Base-by-base conservation (phyloP, 2,329 filamentous ascomycete species). In the Teratosphaeria zuluensis region DNA sequence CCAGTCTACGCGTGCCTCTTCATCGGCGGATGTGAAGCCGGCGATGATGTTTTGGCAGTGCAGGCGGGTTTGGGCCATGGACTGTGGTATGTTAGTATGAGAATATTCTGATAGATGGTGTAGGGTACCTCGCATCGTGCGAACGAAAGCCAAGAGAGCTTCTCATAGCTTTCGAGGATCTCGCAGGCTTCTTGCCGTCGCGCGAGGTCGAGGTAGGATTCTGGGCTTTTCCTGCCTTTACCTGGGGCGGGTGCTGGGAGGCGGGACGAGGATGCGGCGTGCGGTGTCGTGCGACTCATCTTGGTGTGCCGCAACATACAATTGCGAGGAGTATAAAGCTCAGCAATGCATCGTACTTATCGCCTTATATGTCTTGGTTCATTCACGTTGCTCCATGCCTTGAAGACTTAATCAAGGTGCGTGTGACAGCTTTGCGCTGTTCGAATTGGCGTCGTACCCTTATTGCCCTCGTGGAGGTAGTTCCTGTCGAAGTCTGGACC, bases 161-260 rank as follows among this genome's bases (percentile, higher is more conserved):
- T 63, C 60, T 72, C 69, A 56, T 72, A 72, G 59, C 65, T 69
- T 52, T 69, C 64, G 48, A 72, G 62, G 16, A 65, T 67, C 54
- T 67, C 60, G 19, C 64, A 65, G 2, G 69, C 69, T 14, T 58
- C 56, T 51, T 65, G 65, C 12, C 69, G 62, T 48, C 35, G 51
- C 14, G 58, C 57, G 24, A 69, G 59, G 16, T 66, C 66, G 30
- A 63, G 56, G 58, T 65, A 67, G 2, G 68, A 63, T 58, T 71
- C 68, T 12, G 66, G 65, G 57, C 61, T 62, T 53, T 51, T 51
- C n/a, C 56, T 1, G 54, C 46, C 51, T 35, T 56, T 56, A 28
- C 53, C 53, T 38, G 53, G 51, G 33, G 42, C 30, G 9, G 30
- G 46, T 8, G 53, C 24, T 9, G 38, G 53, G 31, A 52, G 48